Evolutionary conservation across 2,329 filamentous ascomycete species (phyloP).

Genomic region (Arthroderma uncinatum): DNA sequence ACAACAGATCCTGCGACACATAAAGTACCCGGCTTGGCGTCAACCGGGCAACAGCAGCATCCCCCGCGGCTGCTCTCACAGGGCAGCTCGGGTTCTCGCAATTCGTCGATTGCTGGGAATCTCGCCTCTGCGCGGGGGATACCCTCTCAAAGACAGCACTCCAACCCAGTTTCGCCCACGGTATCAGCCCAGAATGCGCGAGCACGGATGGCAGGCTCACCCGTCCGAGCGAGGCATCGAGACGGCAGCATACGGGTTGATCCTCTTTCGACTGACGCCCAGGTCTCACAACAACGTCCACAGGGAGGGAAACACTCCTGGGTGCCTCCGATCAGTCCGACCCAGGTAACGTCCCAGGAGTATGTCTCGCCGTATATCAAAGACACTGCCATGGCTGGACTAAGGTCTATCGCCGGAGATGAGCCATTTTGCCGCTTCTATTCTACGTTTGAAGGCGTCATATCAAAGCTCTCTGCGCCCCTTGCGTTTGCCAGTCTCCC

Average conservation of each 20-base stretch:
- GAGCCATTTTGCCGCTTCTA: constrained; percentile 88
- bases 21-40: neutral
- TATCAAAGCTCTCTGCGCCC: constrained; percentile 79
- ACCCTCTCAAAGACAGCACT: constrained; percentile 42
- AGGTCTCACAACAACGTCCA: constrained; percentile 14
- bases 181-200: constrained; percentile 63
- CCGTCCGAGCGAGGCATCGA: constrained; percentile 31
- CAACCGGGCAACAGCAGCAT: constrained; percentile 20
- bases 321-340: constrained; percentile 25
- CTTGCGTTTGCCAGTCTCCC: constrained; percentile 88
- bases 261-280: constrained; percentile 5
- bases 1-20: constrained; percentile 14
- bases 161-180: constrained; percentile 59
- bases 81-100: constrained; percentile 47
- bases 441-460: constrained; percentile 75
- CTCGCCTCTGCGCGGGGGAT: constrained; percentile 78
- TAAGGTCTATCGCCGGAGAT: constrained; percentile 37
- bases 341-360: constrained; percentile 27
- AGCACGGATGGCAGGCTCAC: constrained; percentile 53
- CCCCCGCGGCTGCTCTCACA: constrained; percentile 30
- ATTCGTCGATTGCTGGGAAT: constrained; percentile 77
- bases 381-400: constrained; percentile 18
- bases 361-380: constrained; percentile 22
- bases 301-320: constrained; percentile 23
- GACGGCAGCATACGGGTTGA: constrained; percentile 18